phyloP scores from a whole-genome alignment of 2,329 filamentous ascomycete species.

The Aspergillus tamarii region DNA sequence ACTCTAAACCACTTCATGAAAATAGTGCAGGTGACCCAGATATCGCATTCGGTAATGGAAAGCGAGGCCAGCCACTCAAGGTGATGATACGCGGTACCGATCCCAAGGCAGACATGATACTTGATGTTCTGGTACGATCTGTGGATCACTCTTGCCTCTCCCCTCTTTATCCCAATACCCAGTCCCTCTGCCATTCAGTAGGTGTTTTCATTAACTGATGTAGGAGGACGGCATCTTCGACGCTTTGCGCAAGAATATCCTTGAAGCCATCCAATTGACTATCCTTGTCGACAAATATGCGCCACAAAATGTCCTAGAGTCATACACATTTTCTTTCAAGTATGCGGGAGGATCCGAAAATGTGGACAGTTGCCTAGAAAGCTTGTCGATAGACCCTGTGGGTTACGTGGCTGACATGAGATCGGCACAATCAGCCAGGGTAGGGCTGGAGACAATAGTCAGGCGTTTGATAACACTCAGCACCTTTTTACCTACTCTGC shows the following conservation, averaged over 20 bases:
- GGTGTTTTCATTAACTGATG: constrained; percentile 25
- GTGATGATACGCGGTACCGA: constrained; percentile 46
- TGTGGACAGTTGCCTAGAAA: constrained; percentile 34
- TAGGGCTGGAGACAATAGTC: constrained; percentile 48
- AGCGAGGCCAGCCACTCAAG: constrained; percentile 39
- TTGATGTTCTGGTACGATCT: constrained; percentile 52
- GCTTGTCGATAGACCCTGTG: constrained; percentile 31
- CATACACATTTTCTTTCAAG: constrained; percentile 54
- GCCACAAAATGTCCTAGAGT: constrained; percentile 49
- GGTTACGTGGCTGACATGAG: constrained; percentile 37
- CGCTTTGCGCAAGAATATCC: constrained; percentile 45
- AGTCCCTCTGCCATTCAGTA: neutral
- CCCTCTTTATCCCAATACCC: neutral
- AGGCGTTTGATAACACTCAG: constrained; percentile 44
- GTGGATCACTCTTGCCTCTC: neutral
- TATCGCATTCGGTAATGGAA: constrained; percentile 25
- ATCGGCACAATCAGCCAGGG: constrained; percentile 44
- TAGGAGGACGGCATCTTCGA: constrained; percentile 55
- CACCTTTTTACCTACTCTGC: constrained; percentile 45
- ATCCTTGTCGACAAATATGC: constrained; percentile 45
- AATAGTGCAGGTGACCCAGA: constrained; percentile 11
- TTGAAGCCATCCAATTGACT: constrained; percentile 52
- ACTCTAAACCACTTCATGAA: constrained; percentile 17
- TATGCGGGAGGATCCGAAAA: constrained; percentile 39
- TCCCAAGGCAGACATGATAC: constrained; percentile 46